Evolutionary conservation across 129 eudicot genomes (phyloP), one percentile per base, ranked within the genome.

Genomic region (Glebionis coronaria): DNA sequence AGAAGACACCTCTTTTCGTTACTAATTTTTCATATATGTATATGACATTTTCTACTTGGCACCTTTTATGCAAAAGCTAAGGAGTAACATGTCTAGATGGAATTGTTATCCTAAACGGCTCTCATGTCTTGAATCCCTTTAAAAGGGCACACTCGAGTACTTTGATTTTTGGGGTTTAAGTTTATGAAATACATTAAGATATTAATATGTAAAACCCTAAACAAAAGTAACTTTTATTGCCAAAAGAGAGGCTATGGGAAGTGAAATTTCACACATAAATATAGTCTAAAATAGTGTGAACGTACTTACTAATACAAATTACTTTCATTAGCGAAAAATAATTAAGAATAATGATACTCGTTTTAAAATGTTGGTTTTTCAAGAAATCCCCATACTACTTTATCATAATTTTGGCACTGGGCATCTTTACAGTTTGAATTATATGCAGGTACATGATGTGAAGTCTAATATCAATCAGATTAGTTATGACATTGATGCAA

Each of bases 391-490:
- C 1, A 31, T 31, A 31, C 40, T 31, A 31, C 40, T 31, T 31
- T 29, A 8, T 31, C 40, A 6, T 31, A 6, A 31, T 5, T 31
- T 5, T 31, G 40, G 40, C 40, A 4, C 8, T 5, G 5, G 9
- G 40, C 18, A 44, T 68, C 53, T 55, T 56, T 12, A 47, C 14
- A 51, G 50, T 63, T 46, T 38, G 21, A 45, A 18, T 51, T 31
- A 8, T 69, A n/a, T 79, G 73, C 84, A 90, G 97, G 97, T 90
- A 70, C 71, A 58, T 44, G 93, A 76, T 66, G 95, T 85, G 61
- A 87, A 81, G 77, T 68, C 95, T 44, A 79, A 81, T 79, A 85
- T 91, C 64, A 87, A 82, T 73, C 95, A 91, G 61, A 91, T 91
- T 53, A 90, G 93, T 55, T 84, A 44, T 68, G 95, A 91, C 82